Percentiles rank a stretch among this genome's conserved stretches.
These are phyloP conservation scores for Marasmius sp. DNA, from an alignment of 1,284 basidiomycete genomes.

Conservation along the genomic window DNA sequence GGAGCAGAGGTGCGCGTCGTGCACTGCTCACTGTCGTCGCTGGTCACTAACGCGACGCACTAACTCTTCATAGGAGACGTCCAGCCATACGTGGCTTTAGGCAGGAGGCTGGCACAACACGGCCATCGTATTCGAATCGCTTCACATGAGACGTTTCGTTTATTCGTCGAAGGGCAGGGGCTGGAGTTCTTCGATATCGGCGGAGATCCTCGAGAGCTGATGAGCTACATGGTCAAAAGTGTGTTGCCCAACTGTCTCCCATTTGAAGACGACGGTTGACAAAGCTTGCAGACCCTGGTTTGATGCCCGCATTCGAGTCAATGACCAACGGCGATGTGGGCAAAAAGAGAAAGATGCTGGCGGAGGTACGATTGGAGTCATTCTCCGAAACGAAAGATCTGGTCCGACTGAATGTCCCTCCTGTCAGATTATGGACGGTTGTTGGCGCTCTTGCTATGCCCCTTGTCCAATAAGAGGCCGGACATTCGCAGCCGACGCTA, in stretches of 20 bases:
- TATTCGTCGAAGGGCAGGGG: slow-evolving; percentile 50
- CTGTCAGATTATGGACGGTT: slow-evolving; percentile 57
- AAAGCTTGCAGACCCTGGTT: slow-evolving; percentile 42
- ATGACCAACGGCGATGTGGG: slow-evolving; percentile 48
- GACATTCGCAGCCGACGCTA: slow-evolving; percentile 58
- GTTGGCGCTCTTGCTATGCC: slow-evolving; percentile 52
- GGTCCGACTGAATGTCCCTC: not conserved
- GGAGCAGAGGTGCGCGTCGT: slow-evolving; percentile 49
- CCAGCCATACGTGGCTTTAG: slow-evolving; percentile 71
- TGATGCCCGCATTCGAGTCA: slow-evolving; percentile 50
- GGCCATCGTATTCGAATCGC: slow-evolving; percentile 68
- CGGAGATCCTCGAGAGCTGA: slow-evolving; percentile 58
- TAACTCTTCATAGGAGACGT: slow-evolving; percentile 52
- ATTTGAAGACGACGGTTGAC: not conserved
- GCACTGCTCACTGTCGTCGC: not conserved
- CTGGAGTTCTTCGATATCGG: slow-evolving; percentile 61
- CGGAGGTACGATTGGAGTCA: slow-evolving; percentile 25
- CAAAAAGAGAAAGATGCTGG: slow-evolving; percentile 47
- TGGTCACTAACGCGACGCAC: not conserved
- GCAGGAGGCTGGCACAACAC: slow-evolving; percentile 47
- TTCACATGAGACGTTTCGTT: slow-evolving; percentile 62
- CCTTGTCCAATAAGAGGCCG: slow-evolving; percentile 43
- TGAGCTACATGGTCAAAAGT: slow-evolving; percentile 64
- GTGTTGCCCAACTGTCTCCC: slow-evolving; percentile 11
- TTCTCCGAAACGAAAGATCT: no score